phyloP scores from a whole-genome alignment of 2,329 filamentous ascomycete genomes.

The Beauveria rudraprayagi region DNA sequence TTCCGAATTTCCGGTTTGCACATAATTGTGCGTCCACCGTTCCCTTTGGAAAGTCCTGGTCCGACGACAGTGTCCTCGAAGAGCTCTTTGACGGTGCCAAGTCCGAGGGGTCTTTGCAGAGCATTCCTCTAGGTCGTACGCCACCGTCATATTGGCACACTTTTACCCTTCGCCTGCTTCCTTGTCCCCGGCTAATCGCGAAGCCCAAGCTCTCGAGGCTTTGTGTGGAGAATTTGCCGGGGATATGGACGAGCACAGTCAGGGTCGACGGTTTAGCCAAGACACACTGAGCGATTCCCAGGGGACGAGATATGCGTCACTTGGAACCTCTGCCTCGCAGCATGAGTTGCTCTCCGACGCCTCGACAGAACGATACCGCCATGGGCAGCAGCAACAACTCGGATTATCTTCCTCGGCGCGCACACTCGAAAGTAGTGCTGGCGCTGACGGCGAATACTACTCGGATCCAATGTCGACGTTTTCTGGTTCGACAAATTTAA shows the following conservation, averaged over 20 bases:
- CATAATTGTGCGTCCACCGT: neutral
- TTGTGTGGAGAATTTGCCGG: constrained; percentile 4
- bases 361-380: constrained; percentile 37
- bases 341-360: constrained; percentile 26
- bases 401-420: constrained; percentile 39
- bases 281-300: neutral
- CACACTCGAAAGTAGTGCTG: constrained; percentile 45
- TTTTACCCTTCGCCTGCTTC: constrained; percentile 8
- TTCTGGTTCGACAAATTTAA: constrained; percentile 45
- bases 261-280: constrained; percentile 1
- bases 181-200: constrained; percentile 9
- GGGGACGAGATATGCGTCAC: constrained; percentile 41
- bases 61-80: neutral
- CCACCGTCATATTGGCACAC: neutral
- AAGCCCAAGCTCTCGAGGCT: neutral
- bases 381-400: constrained; percentile 31
- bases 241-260: constrained; percentile 9
- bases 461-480: constrained; percentile 45
- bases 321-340: constrained; percentile 36
- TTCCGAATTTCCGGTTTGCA: neutral
- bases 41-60: neutral
- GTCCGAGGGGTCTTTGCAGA: constrained; percentile 40
- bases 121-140: constrained; percentile 35
- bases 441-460: constrained; percentile 52
- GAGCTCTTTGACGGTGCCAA: neutral